phyloP scores from a whole-genome alignment of 1,284 basidiomycete species.

The Cutaneotrichosporon sp. region DNA sequence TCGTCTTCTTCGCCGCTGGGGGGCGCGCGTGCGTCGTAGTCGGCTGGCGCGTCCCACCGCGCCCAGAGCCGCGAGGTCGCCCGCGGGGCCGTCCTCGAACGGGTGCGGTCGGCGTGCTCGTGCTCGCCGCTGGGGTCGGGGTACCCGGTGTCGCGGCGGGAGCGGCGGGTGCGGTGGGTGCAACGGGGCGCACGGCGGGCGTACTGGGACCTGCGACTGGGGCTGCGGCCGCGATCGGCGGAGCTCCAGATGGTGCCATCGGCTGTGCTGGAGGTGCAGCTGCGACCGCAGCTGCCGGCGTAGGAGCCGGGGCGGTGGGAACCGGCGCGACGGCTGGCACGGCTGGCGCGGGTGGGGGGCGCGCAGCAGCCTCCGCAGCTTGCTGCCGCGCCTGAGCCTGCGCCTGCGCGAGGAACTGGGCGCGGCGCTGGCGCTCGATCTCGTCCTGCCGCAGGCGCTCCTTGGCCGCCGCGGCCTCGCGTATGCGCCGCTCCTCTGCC shows the following conservation, averaged over 20 bases:
- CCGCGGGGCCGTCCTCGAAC: constrained; percentile 25
- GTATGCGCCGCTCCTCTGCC: constrained; percentile 17
- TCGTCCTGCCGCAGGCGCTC: constrained; percentile 10
- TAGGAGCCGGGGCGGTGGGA: no score
- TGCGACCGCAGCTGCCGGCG: not conserved
- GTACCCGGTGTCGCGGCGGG: not conserved
- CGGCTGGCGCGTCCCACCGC: constrained; percentile 18
- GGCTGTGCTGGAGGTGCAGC: not conserved
- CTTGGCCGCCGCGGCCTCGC: constrained; percentile 17
- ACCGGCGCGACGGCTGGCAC: no score
- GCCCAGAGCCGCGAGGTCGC: constrained; percentile 21
- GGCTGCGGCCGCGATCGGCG: constrained; percentile 12
- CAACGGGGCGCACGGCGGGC: not conserved
- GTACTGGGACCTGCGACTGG: constrained; percentile 4
- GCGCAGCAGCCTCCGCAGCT: constrained; percentile 3
- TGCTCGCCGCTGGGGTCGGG: not conserved
- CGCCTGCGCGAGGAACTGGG: constrained; percentile 1
- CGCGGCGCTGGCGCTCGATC: constrained; percentile 14
- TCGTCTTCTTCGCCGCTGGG: not conserved
- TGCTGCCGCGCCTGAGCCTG: not conserved
- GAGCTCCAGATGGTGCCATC: not conserved
- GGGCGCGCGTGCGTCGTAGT: constrained; percentile 7
- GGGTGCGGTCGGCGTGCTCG: constrained; percentile 2
- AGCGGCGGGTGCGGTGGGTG: no score
- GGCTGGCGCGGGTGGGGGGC: not conserved